These are phyloP conservation scores for Sicyos baderoa DNA, from an alignment of 306 rosid genomes.

Conservation along the genomic window DNA sequence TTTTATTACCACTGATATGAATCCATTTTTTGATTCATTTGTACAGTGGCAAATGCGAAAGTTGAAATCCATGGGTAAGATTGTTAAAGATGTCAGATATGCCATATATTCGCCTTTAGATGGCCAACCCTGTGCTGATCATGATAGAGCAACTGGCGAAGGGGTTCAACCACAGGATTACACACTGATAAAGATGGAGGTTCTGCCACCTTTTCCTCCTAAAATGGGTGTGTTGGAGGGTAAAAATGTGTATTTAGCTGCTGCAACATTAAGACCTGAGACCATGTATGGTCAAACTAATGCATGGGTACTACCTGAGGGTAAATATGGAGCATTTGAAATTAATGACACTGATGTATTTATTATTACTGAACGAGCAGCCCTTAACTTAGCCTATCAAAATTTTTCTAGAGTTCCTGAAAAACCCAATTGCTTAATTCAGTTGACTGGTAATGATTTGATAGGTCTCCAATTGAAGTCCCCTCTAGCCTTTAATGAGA, in stretches of 20 bases:
- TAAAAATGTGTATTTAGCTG: constrained; percentile 63
- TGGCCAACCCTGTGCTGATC: constrained; percentile 98
- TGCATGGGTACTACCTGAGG: constrained; percentile 95
- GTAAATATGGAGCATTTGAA: constrained; percentile 85
- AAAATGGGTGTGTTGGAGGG: constrained; percentile 66
- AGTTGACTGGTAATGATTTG: constrained; percentile 70
- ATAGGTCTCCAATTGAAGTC: constrained; percentile 85
- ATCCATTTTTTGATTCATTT: constrained; percentile 69
- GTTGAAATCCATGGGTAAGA: constrained; percentile 67
- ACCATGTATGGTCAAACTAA: constrained; percentile 98
- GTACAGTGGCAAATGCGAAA: constrained; percentile 96
- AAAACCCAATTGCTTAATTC: constrained; percentile 67
- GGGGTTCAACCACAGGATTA: constrained; percentile 97
- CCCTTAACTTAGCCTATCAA: constrained; percentile 88
- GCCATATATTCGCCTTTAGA: constrained; percentile 76
- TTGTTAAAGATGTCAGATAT: constrained; percentile 88
- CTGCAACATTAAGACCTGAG: constrained; percentile 93
- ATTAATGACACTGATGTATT: constrained; percentile 68
- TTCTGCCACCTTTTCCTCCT: constrained; percentile 55
- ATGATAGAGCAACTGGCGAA: constrained; percentile 88
- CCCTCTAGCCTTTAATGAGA: constrained; percentile 65
- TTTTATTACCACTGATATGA: constrained; percentile 70
- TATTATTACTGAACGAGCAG: constrained; percentile 59
- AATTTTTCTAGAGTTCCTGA: constrained; percentile 54
- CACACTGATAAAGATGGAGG: constrained; percentile 82